Percentiles rank a stretch among this genome's conserved stretches.
phyloP scores from a whole-genome alignment of 768 basidiomycete genomes.

The Russula foetens region DNA sequence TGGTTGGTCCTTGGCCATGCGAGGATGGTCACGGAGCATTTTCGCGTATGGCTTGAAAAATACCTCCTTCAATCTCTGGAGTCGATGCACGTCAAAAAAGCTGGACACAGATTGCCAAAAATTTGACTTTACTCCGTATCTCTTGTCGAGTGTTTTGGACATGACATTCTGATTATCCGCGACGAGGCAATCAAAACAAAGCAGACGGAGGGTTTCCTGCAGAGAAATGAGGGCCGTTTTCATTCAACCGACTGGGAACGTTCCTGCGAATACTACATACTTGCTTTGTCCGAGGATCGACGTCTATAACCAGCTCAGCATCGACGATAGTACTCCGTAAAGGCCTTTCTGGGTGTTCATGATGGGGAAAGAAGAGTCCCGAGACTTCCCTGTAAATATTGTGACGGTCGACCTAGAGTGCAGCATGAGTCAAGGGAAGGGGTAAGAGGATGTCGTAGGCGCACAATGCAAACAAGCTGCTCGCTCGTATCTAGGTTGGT shows the following conservation, averaged over 20 bases:
- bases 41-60: conserved; percentile 74
- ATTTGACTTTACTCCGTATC: conserved; percentile 77
- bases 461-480: conserved; percentile 69
- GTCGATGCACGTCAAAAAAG: background rate
- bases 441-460: background rate
- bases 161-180: conserved; percentile 83
- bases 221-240: background rate
- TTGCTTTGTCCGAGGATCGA: conserved; percentile 63
- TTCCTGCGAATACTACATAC: conserved; percentile 35
- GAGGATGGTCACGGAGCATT: conserved; percentile 61
- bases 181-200: conserved; percentile 92
- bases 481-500: conserved; percentile 43
- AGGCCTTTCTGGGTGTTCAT: conserved; percentile 58
- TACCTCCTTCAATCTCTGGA: conserved; percentile 70
- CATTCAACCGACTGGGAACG: conserved; percentile 4
- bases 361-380: conserved; percentile 87
- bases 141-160: conserved; percentile 69
- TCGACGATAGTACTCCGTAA: conserved; percentile 81
- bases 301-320: conserved; percentile 89
- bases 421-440: background rate
- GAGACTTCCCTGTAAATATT: conserved; percentile 69
- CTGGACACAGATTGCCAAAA: background rate
- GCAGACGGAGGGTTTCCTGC: conserved; percentile 73
- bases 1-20: conserved; percentile 54
- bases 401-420: conserved; percentile 83